Conservation (phyloP, 1,284 basidiomycete species). For the Abortiporus biennis region DNA sequence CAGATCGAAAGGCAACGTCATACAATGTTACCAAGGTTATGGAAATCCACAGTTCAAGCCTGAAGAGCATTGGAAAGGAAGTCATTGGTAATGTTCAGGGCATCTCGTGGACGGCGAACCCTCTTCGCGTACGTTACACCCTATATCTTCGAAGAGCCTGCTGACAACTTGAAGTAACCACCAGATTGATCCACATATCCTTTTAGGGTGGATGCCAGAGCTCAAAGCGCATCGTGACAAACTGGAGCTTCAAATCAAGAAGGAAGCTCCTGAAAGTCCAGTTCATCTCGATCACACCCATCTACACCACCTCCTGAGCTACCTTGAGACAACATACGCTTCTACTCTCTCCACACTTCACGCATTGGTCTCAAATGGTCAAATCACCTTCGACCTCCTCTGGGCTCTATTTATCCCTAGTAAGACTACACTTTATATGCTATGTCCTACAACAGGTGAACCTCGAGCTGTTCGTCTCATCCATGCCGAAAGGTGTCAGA, state of each 20-base stretch:
- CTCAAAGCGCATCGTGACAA: slow-evolving; percentile 36
- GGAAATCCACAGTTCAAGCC: slow-evolving; percentile 49
- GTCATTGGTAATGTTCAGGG: slow-evolving; percentile 49
- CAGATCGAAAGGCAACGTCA: slow-evolving; percentile 13
- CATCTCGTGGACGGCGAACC: slow-evolving; percentile 51
- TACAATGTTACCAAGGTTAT: slow-evolving; percentile 26
- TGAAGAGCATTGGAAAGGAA: slow-evolving; percentile 47
- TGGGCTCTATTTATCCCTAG: slow-evolving; percentile 48
- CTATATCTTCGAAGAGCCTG: background rate
- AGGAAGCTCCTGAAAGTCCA: slow-evolving; percentile 28
- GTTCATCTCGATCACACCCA: slow-evolving; percentile 27
- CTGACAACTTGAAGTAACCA: slow-evolving; percentile 4
- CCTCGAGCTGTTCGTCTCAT: slow-evolving; percentile 42
- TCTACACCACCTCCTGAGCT: slow-evolving; percentile 40
- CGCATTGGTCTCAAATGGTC: slow-evolving; percentile 40
- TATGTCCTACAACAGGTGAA: slow-evolving; percentile 46
- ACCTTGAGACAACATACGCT: slow-evolving; percentile 42
- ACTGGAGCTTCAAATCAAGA: slow-evolving; percentile 28
- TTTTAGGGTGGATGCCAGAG: slow-evolving; percentile 43
- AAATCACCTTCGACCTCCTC: slow-evolving; percentile 55
- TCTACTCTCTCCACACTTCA: slow-evolving; percentile 38
- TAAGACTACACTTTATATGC: slow-evolving; percentile 43
- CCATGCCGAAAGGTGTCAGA: slow-evolving; percentile 30
- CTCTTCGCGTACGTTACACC: slow-evolving; percentile 37
- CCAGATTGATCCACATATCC: slow-evolving; percentile 48